phyloP scores from a whole-genome alignment of 441 rosid species.

The Lagerstroemia fauriei region DNA sequence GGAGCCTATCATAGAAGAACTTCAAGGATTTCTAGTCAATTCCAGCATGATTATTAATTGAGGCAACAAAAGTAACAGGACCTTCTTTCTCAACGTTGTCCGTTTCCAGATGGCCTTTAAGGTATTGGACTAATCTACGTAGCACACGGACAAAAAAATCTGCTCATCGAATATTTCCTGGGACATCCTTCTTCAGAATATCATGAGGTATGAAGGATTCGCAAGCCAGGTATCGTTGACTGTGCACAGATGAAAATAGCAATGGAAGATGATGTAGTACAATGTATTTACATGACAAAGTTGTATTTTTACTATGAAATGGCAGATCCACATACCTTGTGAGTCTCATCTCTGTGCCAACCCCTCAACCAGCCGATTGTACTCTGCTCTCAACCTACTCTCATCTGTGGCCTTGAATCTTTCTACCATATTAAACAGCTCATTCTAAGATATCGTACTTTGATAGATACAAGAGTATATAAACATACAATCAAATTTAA shows the following conservation, averaged over 20 bases:
- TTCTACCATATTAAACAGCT: slow-evolving; percentile 72
- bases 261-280: neutral
- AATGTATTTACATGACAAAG: neutral
- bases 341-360: slow-evolving; percentile 84
- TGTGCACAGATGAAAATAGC: slow-evolving; percentile 32
- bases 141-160: slow-evolving; percentile 89
- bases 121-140: slow-evolving; percentile 82
- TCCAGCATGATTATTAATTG: slow-evolving; percentile 73
- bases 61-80: slow-evolving; percentile 74
- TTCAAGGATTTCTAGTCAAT: slow-evolving; percentile 85
- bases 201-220: slow-evolving; percentile 94
- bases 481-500: neutral
- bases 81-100: slow-evolving; percentile 90
- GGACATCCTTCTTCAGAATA: slow-evolving; percentile 90
- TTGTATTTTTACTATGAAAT: neutral
- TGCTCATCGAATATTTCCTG: slow-evolving; percentile 92
- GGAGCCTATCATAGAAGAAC: slow-evolving; percentile 91
- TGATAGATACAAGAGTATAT: neutral
- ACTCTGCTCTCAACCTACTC: slow-evolving; percentile 83
- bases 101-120: slow-evolving; percentile 68
- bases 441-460: slow-evolving; percentile 12
- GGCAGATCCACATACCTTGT: slow-evolving; percentile 47
- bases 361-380: slow-evolving; percentile 85
- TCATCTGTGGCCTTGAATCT: slow-evolving; percentile 98
- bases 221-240: slow-evolving; percentile 85